Base-by-base conservation (phyloP, 177 flowering plant genomes). In the Tripterygium wilfordii region DNA sequence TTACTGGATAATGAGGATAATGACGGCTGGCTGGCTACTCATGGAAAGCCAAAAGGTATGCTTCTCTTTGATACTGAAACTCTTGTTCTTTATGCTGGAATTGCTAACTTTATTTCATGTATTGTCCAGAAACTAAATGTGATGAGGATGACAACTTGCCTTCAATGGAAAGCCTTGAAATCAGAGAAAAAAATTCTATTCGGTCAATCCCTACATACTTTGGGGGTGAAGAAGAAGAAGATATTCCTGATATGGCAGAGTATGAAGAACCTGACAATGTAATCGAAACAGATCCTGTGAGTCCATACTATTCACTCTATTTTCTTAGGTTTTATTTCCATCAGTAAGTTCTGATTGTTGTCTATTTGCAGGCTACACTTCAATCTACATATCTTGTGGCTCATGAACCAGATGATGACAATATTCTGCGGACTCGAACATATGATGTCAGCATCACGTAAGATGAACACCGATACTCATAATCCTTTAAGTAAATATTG, bases 21-120 rank as follows among this genome's bases (percentile, higher is more conserved):
- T 69, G 98, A 89, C 78, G 98, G 96, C 13, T 92, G 98, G 98
- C 59, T 92, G 62, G 96, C 96, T 38, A 92, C 98, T 19, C 98
- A 89, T 66, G 96, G 98, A 42, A 74, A 82, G 24, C 97, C 94
- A 9, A 88, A 78, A 67, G 98, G 96, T 88, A 42, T 41, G 27
- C 56, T 39, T 5, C 21, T 39, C 19, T n/a, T 32, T 44, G 26
- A 24, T 20, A 20, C 10, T 24, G 10, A 17, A 25, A 29, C 45
- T 8, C 4, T 45, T 28, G n/a, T 24, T 20, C n/a, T n/a, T n/a
- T n/a, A n/a, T n/a, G 41, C 18, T 13, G 10, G 10, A 21, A 10
- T 14, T 9, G 12, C 22, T n/a, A 13, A 32, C 28, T 19, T 28
- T 1, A 39, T 14, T 15, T 36, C 26, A 10, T 42, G 45, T 27